Evolutionary conservation across 768 basidiomycete genomes (phyloP), one percentile per base, ranked within the genome.

Genomic region (Termitomyces titanicus): DNA sequence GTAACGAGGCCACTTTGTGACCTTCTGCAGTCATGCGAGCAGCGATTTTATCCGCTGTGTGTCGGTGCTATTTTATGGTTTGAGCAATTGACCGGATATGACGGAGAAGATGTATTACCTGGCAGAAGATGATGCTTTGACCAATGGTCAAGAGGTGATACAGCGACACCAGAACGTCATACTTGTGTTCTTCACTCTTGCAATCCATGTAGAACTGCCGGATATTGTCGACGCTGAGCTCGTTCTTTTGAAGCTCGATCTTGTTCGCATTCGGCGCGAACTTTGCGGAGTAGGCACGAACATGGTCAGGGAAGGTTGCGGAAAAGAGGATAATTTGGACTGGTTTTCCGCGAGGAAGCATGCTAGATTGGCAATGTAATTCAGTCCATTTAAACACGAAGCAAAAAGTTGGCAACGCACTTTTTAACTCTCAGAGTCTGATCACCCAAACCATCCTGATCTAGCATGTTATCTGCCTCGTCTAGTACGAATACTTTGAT

Each of bases 381-480:
- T 48, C 53, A 33, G 44, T 55, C 33, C 12, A 45, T 31, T 50
- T 10, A 3, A 34, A 24, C 12, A 18, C 40, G 47, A 31, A 44
- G 54, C 15, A 31, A 29, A 43, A 40, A 8, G 25, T 1, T 40
- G 44, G 42, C 48, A 10, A 68, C 83, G 52, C 63, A 98, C 95
- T 95, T 96, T 73, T 97, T 98, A 44, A 98, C 92, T 50, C 87
- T 80, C 44, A 96, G 73, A 0, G 92, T 95, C 71, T 98, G 95
- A 59, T 98, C 96, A 11, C 94, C 93, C 48, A 98, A 74, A 18
- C 92, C 90, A 68, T 94, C 92, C 65, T 93, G 86, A 67, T 95
- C 94, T 62, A 99, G 77, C 96, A 98, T 98, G 72, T 98, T 97
- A 72, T 99, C 97, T 37, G 97, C 97, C 72, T 99, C 97, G 66